phyloP scores from a whole-genome alignment of 306 rosid species.

The Lupinus albus region DNA sequence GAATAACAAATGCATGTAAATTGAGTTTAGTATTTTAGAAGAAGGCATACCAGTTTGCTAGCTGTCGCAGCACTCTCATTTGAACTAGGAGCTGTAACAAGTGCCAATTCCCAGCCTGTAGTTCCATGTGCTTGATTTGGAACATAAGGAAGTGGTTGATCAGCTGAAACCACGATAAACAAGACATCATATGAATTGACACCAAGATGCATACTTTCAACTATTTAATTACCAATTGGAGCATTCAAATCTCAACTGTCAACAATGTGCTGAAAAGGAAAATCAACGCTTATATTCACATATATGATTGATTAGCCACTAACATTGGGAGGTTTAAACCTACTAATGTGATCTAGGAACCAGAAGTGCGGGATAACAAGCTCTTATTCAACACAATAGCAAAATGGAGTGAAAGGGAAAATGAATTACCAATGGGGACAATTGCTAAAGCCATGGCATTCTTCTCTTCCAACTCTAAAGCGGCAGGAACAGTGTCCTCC shows the following conservation, averaged over 20 bases:
- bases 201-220: slow-evolving; percentile 10
- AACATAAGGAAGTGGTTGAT: slow-evolving; percentile 66
- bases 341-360: slow-evolving; percentile 15
- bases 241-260: no score
- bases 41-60: slow-evolving; percentile 75
- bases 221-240: background rate
- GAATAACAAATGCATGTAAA: slow-evolving; percentile 1
- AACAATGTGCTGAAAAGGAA: no score
- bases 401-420: slow-evolving; percentile 39
- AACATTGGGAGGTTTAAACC: background rate
- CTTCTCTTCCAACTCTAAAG: slow-evolving; percentile 83
- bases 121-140: slow-evolving; percentile 67
- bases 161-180: slow-evolving; percentile 55
- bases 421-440: slow-evolving; percentile 71
- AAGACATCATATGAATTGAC: slow-evolving; percentile 22
- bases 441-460: slow-evolving; percentile 95
- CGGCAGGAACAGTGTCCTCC: slow-evolving; percentile 81
- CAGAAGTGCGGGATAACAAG: slow-evolving; percentile 13
- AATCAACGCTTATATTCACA: no score
- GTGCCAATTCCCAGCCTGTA: slow-evolving; percentile 98
- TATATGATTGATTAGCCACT: background rate
- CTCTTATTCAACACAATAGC: slow-evolving; percentile 19
- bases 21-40: slow-evolving; percentile 2
- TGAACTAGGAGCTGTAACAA: slow-evolving; percentile 95
- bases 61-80: slow-evolving; percentile 74